Evolutionary conservation across 2,329 filamentous ascomycete genomes (phyloP).

Genomic region (Colletotrichum nymphaeae): DNA sequence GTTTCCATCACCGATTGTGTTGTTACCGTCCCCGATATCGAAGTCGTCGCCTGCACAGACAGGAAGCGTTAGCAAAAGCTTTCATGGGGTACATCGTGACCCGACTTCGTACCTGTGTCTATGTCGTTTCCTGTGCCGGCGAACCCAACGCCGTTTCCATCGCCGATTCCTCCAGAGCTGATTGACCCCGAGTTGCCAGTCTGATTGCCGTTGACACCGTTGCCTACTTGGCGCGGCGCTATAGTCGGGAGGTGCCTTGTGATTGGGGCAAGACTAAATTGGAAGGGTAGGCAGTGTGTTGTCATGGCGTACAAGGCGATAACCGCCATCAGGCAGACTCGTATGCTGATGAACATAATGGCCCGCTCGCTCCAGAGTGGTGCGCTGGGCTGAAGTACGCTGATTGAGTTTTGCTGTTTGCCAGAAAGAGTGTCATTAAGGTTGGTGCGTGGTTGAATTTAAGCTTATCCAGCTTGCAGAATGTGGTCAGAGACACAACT

Average conservation of each 20-base stretch:
- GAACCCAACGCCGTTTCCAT: slow-evolving; percentile 1
- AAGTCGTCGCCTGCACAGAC: background rate
- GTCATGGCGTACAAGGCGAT: background rate
- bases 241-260: background rate
- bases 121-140: background rate
- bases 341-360: too few species aligned
- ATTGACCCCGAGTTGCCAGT: background rate
- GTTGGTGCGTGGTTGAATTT: too few species aligned
- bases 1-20: background rate
- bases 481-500: too few species aligned
- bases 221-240: background rate
- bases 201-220: background rate
- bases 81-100: too few species aligned
- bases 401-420: too few species aligned
- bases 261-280: background rate
- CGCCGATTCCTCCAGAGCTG: background rate
- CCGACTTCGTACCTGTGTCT: slow-evolving; percentile 7
- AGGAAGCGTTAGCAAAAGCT: background rate
- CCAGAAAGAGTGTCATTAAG: too few species aligned
- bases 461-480: too few species aligned
- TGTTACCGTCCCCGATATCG: slow-evolving; percentile 7
- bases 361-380: too few species aligned
- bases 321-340: too few species aligned
- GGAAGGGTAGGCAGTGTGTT: background rate
- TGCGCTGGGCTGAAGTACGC: too few species aligned